Conservation (phyloP, 225 moss, liverwort and hornwort genomes). For the Bryum argenteum region DNA sequence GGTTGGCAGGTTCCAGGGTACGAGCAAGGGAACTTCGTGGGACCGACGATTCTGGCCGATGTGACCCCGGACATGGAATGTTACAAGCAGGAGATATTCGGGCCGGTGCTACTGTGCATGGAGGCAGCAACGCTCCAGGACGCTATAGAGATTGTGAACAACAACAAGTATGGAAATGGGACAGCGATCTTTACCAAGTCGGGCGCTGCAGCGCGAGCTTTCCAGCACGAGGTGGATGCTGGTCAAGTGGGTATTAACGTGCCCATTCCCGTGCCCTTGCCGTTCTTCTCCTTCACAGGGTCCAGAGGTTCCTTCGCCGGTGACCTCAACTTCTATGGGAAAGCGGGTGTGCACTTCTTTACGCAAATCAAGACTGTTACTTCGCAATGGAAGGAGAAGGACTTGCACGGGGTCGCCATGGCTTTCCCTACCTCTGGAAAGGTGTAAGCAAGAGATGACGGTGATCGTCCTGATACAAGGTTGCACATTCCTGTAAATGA, state of each 20-base stretch:
- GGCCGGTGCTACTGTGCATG: constrained; percentile 92
- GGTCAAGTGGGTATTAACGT: constrained; percentile 97
- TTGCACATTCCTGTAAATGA: constrained; percentile 30
- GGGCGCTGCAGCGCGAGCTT: constrained; percentile 84
- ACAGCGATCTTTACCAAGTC: constrained; percentile 95
- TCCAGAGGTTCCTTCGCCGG: constrained; percentile 94
- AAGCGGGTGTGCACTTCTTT: constrained; percentile 89
- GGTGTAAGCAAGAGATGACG: constrained; percentile 36
- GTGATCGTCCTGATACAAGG: constrained; percentile 8
- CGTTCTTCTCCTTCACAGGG: constrained; percentile 97
- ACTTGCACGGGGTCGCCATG: constrained; percentile 58
- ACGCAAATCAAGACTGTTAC: constrained; percentile 94
- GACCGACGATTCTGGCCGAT: constrained; percentile 90
- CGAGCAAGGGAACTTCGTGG: constrained; percentile 90
- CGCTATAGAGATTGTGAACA: constrained; percentile 83
- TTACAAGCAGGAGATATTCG: constrained; percentile 95
- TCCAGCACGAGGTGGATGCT: constrained; percentile 95
- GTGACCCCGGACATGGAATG: constrained; percentile 91
- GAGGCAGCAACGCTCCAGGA: constrained; percentile 67
- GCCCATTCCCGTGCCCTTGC: constrained; percentile 94
- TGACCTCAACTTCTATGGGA: constrained; percentile 95
- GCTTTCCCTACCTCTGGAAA: constrained; percentile 65
- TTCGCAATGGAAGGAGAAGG: constrained; percentile 82
- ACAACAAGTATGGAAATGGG: constrained; percentile 91
- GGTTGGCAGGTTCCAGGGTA: constrained; percentile 63